Evolutionary conservation across 495 filamentous ascomycete species (phyloP).

Genomic region (Penicillium samsonianum): DNA sequence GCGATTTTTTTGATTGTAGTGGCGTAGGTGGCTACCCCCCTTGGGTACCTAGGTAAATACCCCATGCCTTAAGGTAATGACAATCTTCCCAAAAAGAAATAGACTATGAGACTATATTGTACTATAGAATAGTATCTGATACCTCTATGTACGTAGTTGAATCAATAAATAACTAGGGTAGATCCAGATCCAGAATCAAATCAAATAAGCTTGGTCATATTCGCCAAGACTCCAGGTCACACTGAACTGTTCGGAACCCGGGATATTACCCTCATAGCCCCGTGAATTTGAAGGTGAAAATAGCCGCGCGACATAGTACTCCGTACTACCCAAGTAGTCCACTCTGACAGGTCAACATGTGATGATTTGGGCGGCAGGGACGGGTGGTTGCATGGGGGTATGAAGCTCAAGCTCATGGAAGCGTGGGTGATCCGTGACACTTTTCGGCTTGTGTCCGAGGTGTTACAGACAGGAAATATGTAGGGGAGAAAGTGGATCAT

Average conservation of each 20-base stretch:
- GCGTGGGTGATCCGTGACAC: constrained; percentile 4
- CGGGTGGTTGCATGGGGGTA: constrained; percentile 18
- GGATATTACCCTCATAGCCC: not conserved
- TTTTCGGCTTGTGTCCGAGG: constrained; percentile 17
- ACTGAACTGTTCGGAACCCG: constrained; percentile 4
- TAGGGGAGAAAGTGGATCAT: constrained; percentile 8
- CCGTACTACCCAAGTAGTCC: not conserved
- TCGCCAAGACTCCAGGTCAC: constrained; percentile 9
- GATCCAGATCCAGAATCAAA: not conserved
- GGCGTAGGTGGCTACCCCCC: not conserved
- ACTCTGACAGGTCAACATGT: constrained; percentile 11
- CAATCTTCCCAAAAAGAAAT: not conserved
- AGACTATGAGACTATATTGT: not conserved
- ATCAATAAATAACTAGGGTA: not conserved
- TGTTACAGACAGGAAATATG: constrained; percentile 14
- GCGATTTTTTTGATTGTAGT: not conserved
- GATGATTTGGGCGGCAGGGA: constrained; percentile 20
- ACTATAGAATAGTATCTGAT: no score
- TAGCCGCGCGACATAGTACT: constrained; percentile 11
- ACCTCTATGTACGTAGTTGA: no score
- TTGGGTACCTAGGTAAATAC: not conserved
- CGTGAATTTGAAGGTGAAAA: constrained; percentile 1
- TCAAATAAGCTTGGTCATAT: constrained; percentile 5
- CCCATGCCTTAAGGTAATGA: not conserved
- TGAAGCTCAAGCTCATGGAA: constrained; percentile 19